Percentiles rank a stretch among this genome's conserved stretches.
Conservation (phyloP, 805 yeast genomes). For the Allodekkera sacchari region DNA sequence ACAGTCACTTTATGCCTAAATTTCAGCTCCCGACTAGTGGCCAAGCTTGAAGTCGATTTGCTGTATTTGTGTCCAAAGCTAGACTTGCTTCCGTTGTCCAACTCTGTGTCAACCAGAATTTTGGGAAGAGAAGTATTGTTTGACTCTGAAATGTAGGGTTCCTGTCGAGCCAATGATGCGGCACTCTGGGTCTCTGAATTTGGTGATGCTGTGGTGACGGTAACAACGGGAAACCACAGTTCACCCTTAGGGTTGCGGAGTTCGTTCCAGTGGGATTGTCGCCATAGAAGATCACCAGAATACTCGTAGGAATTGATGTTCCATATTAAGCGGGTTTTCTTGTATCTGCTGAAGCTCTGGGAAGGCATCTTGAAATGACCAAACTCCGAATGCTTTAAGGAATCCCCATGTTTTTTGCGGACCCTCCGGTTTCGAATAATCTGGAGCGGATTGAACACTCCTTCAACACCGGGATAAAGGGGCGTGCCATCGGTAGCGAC, state of each 20-base stretch:
- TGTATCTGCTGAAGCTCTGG: conserved; percentile 45
- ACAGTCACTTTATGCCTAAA: no score
- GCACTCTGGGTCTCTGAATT: conserved; percentile 13
- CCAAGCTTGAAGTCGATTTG: no score
- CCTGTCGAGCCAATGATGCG: conserved; percentile 20
- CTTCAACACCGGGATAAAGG: conserved; percentile 46
- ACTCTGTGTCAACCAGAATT: no score
- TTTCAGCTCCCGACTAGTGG: no score
- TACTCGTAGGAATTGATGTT: conserved; percentile 55
- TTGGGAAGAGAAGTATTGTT: no score
- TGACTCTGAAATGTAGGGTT: no score
- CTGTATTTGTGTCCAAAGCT: no score
- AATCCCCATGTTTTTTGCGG: conserved; percentile 42
- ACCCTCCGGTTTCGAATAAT: conserved; percentile 65
- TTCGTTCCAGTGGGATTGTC: conserved; percentile 47
- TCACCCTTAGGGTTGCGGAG: conserved; percentile 36
- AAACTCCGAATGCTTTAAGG: conserved; percentile 28
- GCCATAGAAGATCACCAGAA: conserved; percentile 50
- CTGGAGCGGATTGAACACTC: conserved; percentile 75
- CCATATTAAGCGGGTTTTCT: conserved; percentile 46
- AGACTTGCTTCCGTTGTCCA: no score
- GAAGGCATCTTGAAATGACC: conserved; percentile 49
- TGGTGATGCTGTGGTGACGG: neutral
- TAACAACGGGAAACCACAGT: conserved; percentile 35
- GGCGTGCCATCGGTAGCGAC: conserved; percentile 13